Conservation (phyloP, 257 asterid species). For the Buddleja alternifolia region DNA sequence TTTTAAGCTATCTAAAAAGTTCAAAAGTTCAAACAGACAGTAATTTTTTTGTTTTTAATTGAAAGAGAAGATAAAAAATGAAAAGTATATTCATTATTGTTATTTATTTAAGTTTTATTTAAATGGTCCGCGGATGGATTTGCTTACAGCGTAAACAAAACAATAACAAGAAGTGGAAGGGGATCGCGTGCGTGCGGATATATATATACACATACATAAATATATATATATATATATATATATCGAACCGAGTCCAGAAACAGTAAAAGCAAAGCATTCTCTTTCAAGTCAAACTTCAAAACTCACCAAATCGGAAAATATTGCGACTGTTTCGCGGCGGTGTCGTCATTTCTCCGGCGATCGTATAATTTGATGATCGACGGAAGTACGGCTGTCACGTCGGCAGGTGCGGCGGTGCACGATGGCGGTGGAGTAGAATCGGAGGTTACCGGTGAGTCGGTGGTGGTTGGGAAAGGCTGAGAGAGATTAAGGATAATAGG, state of each 20-base stretch:
- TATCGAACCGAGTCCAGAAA: constrained; percentile 36
- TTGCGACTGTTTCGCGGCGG: constrained; percentile 31
- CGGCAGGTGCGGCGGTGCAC: constrained; percentile 62
- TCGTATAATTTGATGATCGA: constrained; percentile 52
- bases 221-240: too few species aligned
- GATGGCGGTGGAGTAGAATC: constrained; percentile 57
- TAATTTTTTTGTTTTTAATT: too few species aligned
- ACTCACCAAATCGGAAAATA: constrained; percentile 21
- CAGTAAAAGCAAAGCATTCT: constrained; percentile 33
- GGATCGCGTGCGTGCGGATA: constrained; percentile 47
- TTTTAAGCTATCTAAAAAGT: too few species aligned
- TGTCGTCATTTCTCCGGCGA: constrained; percentile 42
- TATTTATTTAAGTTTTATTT: neutral
- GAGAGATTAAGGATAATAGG: constrained; percentile 10
- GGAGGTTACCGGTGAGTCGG: constrained; percentile 42
- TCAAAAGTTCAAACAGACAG: too few species aligned
- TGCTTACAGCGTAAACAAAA: constrained; percentile 32
- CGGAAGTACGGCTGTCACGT: constrained; percentile 33
- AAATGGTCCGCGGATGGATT: constrained; percentile 37
- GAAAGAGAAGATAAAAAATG: neutral
- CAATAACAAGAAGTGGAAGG: constrained; percentile 33
- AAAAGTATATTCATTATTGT: neutral
- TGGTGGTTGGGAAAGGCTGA: constrained; percentile 42
- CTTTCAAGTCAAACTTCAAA: constrained; percentile 50
- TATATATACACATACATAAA: too few species aligned